Percentiles rank a stretch among this genome's conserved stretches.
Evolutionary conservation across 768 basidiomycete genomes (phyloP).

Genomic region (Calocybe cyanea): DNA sequence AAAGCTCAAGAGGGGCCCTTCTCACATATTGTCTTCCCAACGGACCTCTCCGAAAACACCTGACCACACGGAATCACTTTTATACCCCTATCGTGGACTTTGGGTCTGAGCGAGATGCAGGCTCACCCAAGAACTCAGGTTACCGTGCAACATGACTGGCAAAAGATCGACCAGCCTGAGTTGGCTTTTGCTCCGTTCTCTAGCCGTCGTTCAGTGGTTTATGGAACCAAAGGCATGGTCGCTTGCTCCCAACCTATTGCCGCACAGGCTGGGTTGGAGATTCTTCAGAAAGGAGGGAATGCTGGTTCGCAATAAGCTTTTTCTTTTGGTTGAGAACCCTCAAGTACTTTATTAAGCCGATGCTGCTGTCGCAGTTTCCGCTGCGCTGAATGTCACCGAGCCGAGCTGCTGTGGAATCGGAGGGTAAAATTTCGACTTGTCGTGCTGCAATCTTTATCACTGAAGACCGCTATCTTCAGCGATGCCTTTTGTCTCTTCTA

Average conservation of each 20-base stretch:
- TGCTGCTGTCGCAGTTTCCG: conserved; percentile 91
- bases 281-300: conserved; percentile 91
- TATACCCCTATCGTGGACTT: too few species aligned
- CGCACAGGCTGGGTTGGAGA: conserved; percentile 86
- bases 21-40: too few species aligned
- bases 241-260: conserved; percentile 90
- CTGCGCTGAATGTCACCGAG: conserved; percentile 89
- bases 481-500: conserved; percentile 94
- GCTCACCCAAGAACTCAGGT: too few species aligned
- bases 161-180: conserved; percentile 65
- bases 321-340: not conserved
- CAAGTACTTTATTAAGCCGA: conserved; percentile 54
- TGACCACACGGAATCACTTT: too few species aligned
- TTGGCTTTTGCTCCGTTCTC: conserved; percentile 66
- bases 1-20: too few species aligned
- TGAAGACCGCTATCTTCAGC: conserved; percentile 30
- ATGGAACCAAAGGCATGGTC: conserved; percentile 84
- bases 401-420: conserved; percentile 90
- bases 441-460: not conserved
- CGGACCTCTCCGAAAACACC: too few species aligned
- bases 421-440: conserved; percentile 48
- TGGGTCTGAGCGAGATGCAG: too few species aligned
- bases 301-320: conserved; percentile 56
- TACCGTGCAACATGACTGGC: conserved; percentile 31
- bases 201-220: conserved; percentile 86